Evolutionary conservation across 805 yeast genomes (phyloP), one percentile per base, ranked within the genome.

Genomic region (Wickerhamomyces sydowiorum): DNA sequence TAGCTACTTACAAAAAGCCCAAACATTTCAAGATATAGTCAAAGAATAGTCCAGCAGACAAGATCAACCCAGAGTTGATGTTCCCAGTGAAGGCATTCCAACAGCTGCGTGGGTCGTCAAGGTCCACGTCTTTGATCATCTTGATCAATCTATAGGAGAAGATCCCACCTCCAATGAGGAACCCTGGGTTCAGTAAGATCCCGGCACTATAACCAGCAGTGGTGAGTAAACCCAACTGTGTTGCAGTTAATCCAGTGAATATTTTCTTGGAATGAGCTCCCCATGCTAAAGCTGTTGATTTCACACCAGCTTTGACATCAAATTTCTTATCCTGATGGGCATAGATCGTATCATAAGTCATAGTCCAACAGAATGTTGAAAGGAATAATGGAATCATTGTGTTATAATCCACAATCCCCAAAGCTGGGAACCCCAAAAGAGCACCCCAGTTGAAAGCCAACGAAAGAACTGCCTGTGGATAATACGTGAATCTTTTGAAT

Each of bases 251-350:
- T 1, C 75, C 80, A 36, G 76, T 70, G 53, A 86, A 70, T 33
- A 89, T 77, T 10, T 78, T 73, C 59, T 85, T 89, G 1, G 96
- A 76, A 25, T 76, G 73, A 19, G 74, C 76, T 8, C 95, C 95
- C 99, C 99, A 95, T 2, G 86, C 90, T 51, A 93, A 72, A 7
- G 99, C 99, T 1, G 98, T 89, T 2, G 96, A 86, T 61, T 89
- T 89, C 52, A 93, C 84, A 18, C 99, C 99, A 0, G 96, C 97
- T 44, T 75, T 72, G 40, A 86, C 66, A 64, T 93, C 99, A 56
- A 83, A 93, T 40, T 62, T 65, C 65, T 93, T 93, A 64, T 93
- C 99, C 66, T 93, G 99, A 60, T 93, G 99, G 1, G 99, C 99
- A 61, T 93, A 93, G 31, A 93, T 78, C 2, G 99, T 88, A 62